Conservation (phyloP, 2,329 filamentous ascomycete species). For the Hypoxylon sp. region DNA sequence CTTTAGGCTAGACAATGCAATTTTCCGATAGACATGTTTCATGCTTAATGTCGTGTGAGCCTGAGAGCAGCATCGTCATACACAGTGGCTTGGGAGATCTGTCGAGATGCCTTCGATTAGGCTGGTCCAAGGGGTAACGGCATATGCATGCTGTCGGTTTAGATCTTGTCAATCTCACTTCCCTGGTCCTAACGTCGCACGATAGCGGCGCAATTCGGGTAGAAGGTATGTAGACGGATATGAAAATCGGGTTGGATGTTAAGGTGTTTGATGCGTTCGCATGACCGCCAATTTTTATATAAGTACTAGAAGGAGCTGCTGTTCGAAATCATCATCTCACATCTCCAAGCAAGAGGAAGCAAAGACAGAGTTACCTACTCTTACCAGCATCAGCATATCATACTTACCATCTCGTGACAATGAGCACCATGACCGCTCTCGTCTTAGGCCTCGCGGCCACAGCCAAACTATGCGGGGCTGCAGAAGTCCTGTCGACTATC, state of each 20-base stretch:
- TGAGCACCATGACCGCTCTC: conserved; percentile 5
- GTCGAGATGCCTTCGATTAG: background rate
- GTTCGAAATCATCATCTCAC: conserved; percentile 1
- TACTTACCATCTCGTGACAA: background rate
- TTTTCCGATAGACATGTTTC: conserved; percentile 8
- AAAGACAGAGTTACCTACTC: background rate
- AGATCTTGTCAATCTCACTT: conserved; percentile 1
- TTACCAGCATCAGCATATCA: background rate
- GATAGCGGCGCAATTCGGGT: conserved; percentile 4
- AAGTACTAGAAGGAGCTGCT: too few relatives aligned
- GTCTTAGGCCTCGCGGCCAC: background rate
- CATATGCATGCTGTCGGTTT: conserved; percentile 1
- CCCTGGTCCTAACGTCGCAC: background rate
- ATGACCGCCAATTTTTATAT: too few relatives aligned
- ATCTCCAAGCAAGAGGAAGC: background rate
- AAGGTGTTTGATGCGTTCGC: too few relatives aligned
- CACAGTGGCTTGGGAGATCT: conserved; percentile 1
- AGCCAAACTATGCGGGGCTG: conserved; percentile 1
- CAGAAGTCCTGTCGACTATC: conserved; percentile 7
- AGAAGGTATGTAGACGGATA: background rate
- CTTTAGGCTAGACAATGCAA: conserved; percentile 1
- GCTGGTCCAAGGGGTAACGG: conserved; percentile 2
- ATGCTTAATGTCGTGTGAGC: conserved; percentile 5
- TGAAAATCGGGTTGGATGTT: conserved; percentile 1
- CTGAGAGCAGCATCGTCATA: conserved; percentile 1